Evolutionary conservation across 2,329 filamentous ascomycete species (phyloP), one percentile per base, ranked within the genome.

Genomic region (Ophiosphaerella narmari): DNA sequence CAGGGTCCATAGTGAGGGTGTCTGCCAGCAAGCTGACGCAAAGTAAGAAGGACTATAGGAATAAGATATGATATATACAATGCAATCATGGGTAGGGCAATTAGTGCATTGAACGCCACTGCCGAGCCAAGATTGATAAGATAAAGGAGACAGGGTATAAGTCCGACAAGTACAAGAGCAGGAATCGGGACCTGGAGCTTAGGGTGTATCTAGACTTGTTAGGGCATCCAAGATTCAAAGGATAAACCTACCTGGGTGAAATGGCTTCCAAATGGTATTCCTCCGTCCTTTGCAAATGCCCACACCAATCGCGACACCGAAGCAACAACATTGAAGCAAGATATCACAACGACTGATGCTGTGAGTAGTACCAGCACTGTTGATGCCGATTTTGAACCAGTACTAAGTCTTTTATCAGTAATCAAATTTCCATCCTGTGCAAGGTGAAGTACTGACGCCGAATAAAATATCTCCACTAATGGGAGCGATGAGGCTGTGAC

Each of bases 41-140:
- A 23, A 8, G 57, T 55, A 2, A 75, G 52, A 34, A 61, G 60
- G n/a, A 50, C 18, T 34, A 67, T 67, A 7, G 63, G 63, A 12
- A 67, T 49, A 7, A 55, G 43, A 44, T 67, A 67, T 5, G 62
- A 63, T n/a, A 61, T 50, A 48, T 62, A 59, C 16, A 69, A 49
- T 6, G 62, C 60, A 32, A 61, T 46, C 21, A 52, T 49, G 2
- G 53, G 48, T 2, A 68, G 57, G 1, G 71, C 69, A 34, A 73
- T 55, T 37, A 77, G 70, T 29, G 69, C 70, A 51, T 71, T 73
- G 61, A 76, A 74, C 9, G 73, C 73, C 2, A 64, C 57, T 21
- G 59, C 53, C 11, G 68, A 73, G 47, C 74, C 73, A 47, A 76
- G 67, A 50, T 76, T 75, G 66, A 76, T 76, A 40, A 68, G 65